Evolutionary conservation across 257 asterid species (phyloP), one percentile per base, ranked within the genome.

Genomic region (Przewalskia tangutica): DNA sequence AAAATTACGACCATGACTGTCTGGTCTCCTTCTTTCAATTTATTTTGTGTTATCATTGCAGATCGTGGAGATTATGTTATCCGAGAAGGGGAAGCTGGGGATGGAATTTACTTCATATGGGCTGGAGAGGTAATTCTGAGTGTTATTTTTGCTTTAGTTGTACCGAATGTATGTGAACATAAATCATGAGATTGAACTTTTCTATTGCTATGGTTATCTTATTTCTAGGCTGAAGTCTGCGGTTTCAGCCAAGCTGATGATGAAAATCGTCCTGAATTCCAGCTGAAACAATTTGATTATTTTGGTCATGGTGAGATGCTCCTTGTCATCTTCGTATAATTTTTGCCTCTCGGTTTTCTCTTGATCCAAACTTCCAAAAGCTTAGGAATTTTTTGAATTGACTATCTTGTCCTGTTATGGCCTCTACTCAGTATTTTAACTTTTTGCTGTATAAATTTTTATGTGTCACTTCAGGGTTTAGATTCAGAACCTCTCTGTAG

Each of bases 41-140:
- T 38, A 13, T 18, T 9, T 53, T 54, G 17, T 59, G 77, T 76
- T 27, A 6, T 4, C 51, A 58, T 20, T 66, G 77, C 82, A 95
- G 99, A 91, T 50, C 82, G 85, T 80, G 99, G 98, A 73, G 97
- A 92, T 27, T 86, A 88, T 86, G 87, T 95, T 18, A 89, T 94
- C 82, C 95, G 91, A 4, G 97, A 94, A 88, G 99, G 98, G 77
- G 96, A 94, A 50, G 87, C 82, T 14, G 93, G 93, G 40, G 92
- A 89, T 85, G 99, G 99, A 64, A 82, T 93, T 75, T 94, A 92
- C 87, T 91, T 95, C 84, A 85, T 95, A 75, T 95, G 95, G 97
- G 95, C 90, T 51, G 99, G 98, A 85, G 97, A 90, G 93, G 99
- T 92, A 84, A 77, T 51, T 86, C 50, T 82, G 46, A 67, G 66